phyloP scores from a whole-genome alignment of 805 yeast species.

The Myxozyma kluyveri region DNA sequence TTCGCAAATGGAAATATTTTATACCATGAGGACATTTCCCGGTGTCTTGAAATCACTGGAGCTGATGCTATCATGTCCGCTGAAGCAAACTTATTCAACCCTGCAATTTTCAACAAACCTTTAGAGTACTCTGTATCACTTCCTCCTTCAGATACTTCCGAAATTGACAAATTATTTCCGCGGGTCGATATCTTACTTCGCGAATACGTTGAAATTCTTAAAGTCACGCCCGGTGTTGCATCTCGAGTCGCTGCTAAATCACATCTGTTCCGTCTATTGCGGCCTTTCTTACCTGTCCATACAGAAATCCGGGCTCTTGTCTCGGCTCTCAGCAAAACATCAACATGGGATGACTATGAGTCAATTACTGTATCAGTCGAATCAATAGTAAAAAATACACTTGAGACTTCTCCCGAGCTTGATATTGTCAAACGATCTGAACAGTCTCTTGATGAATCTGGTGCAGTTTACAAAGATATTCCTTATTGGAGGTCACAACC shows the following conservation, averaged over 20 bases:
- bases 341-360: slow-evolving; percentile 49
- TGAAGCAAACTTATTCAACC: slow-evolving; percentile 90
- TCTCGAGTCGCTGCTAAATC: slow-evolving; percentile 83
- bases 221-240: slow-evolving; percentile 60
- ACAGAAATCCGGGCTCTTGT: slow-evolving; percentile 74
- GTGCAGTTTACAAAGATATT: slow-evolving; percentile 72
- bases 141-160: slow-evolving; percentile 38
- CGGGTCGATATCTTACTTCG: slow-evolving; percentile 79
- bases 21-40: slow-evolving; percentile 75
- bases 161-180: slow-evolving; percentile 68
- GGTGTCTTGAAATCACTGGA: slow-evolving; percentile 60
- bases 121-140: slow-evolving; percentile 1
- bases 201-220: slow-evolving; percentile 85
- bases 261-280: slow-evolving; percentile 81
- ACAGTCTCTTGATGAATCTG: slow-evolving; percentile 66
- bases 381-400: slow-evolving; percentile 56
- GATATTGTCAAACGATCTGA: slow-evolving; percentile 50
- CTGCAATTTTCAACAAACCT: slow-evolving; percentile 65
- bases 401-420: slow-evolving; percentile 52
- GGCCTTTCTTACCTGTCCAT: slow-evolving; percentile 73
- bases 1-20: slow-evolving; percentile 94
- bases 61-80: slow-evolving; percentile 98
- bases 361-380: slow-evolving; percentile 66
- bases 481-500: slow-evolving; percentile 99
- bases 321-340: slow-evolving; percentile 50